These are phyloP conservation scores for Candida maesae DNA, from an alignment of 805 yeast genomes.

Conservation along the genomic window DNA sequence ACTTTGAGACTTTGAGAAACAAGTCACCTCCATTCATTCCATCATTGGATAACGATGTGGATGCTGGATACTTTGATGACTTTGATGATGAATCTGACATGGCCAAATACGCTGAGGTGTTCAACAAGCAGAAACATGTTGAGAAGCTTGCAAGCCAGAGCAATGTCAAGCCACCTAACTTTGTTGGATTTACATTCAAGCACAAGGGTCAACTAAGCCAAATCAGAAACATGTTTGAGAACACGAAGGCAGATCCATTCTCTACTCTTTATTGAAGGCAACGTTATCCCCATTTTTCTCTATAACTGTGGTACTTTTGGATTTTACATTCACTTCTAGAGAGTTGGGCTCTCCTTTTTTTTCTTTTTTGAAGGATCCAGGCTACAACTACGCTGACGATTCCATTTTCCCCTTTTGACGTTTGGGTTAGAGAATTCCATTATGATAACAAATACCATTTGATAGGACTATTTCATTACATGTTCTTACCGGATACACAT, in stretches of 20 bases:
- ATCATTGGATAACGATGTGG: slow-evolving; percentile 93
- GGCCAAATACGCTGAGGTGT: slow-evolving; percentile 96
- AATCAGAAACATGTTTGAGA: slow-evolving; percentile 26
- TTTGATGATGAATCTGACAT: slow-evolving; percentile 94
- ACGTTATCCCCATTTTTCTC: too few relatives aligned
- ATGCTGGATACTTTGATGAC: slow-evolving; percentile 98
- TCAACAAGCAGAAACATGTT: slow-evolving; percentile 84
- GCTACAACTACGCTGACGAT: too few relatives aligned
- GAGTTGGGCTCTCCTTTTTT: neutral
- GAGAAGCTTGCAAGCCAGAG: slow-evolving; percentile 73
- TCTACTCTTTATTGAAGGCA: slow-evolving; percentile 27
- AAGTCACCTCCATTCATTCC: slow-evolving; percentile 94
- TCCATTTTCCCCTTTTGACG: too few relatives aligned
- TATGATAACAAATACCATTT: neutral
- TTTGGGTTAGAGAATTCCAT: too few relatives aligned
- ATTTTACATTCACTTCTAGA: neutral
- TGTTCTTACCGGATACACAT: too few relatives aligned
- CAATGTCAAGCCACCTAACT: slow-evolving; percentile 57
- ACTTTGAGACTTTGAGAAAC: slow-evolving; percentile 66
- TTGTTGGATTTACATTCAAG: slow-evolving; percentile 94
- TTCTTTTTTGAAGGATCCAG: too few relatives aligned
- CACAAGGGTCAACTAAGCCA: slow-evolving; percentile 47
- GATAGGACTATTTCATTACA: too few relatives aligned
- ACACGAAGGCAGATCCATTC: slow-evolving; percentile 24
- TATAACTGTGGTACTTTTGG: too few relatives aligned